These are phyloP conservation scores for Boletus rubescentipes DNA, from an alignment of 768 basidiomycete genomes.

Conservation along the genomic window DNA sequence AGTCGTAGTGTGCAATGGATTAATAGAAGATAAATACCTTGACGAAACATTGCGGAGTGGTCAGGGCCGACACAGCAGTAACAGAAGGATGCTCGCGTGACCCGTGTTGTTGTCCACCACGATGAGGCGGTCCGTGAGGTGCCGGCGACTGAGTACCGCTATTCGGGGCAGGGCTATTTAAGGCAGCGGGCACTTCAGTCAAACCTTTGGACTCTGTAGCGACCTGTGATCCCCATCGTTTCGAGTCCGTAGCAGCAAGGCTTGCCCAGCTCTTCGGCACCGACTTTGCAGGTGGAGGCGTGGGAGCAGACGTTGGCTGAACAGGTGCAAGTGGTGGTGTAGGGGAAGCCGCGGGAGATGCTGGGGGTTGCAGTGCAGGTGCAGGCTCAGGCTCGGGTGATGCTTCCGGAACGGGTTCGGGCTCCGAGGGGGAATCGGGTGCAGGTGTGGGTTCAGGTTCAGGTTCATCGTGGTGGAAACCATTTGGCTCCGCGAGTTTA, in stretches of 20 bases:
- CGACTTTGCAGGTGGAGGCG: constrained; percentile 39
- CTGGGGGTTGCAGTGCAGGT: constrained; percentile 16
- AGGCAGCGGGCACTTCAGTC: constrained; percentile 56
- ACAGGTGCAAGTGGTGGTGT: constrained; percentile 32
- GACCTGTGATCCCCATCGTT: constrained; percentile 84
- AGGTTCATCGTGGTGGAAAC: constrained; percentile 36
- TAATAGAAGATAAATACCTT: constrained; percentile 53
- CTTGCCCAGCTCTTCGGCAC: constrained; percentile 88
- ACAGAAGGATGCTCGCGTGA: constrained; percentile 44
- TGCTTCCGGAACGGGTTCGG: constrained; percentile 27
- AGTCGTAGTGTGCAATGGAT: background rate
- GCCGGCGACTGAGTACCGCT: constrained; percentile 38
- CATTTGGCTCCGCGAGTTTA: constrained; percentile 42
- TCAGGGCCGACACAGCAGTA: constrained; percentile 59
- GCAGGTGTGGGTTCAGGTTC: constrained; percentile 30
- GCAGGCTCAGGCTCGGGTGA: constrained; percentile 19
- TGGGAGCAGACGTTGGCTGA: constrained; percentile 26
- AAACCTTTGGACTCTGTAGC: constrained; percentile 76
- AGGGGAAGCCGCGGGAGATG: constrained; percentile 23
- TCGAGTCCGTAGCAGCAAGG: constrained; percentile 77
- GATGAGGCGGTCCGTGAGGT: constrained; percentile 33
- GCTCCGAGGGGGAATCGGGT: constrained; percentile 23
- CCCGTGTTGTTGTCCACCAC: constrained; percentile 34
- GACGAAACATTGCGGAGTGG: constrained; percentile 85
- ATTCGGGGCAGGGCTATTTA: constrained; percentile 41